A percentile compares a stretch with the other conserved stretches of the same genome.
Evolutionary conservation across 352 stramenopile species (phyloP).

Genomic region (Globisporangium nagaii): DNA sequence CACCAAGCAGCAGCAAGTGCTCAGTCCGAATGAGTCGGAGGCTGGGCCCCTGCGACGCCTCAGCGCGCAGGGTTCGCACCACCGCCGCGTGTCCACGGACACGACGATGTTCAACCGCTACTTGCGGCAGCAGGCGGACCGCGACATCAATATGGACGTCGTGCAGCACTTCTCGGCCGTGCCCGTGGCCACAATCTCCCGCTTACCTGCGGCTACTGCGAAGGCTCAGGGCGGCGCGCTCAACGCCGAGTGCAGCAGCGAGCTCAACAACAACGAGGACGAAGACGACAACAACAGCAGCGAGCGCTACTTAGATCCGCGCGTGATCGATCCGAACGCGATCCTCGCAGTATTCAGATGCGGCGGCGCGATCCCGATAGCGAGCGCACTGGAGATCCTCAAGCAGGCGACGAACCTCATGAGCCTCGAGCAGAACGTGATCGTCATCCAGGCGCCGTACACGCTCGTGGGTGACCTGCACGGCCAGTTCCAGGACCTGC

Average conservation of each 20-base stretch:
- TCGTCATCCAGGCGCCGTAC: slow-evolving; percentile 38
- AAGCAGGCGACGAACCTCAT: slow-evolving; percentile 53
- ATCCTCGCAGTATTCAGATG: slow-evolving; percentile 30
- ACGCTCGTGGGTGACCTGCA: slow-evolving; percentile 89
- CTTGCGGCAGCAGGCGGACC: slow-evolving; percentile 48
- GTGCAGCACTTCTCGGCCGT: slow-evolving; percentile 55
- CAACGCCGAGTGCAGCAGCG: slow-evolving; percentile 4
- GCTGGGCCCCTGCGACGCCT: slow-evolving; percentile 48
- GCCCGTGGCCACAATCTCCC: slow-evolving; percentile 36
- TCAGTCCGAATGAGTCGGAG: slow-evolving; percentile 30
- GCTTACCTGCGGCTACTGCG: not conserved
- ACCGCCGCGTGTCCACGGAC: slow-evolving; percentile 67
- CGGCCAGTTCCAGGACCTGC: slow-evolving; percentile 98
- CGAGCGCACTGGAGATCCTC: slow-evolving; percentile 51
- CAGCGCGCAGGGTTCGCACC: slow-evolving; percentile 47
- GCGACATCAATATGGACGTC: slow-evolving; percentile 46
- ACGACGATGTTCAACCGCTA: slow-evolving; percentile 62
- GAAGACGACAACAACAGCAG: slow-evolving; percentile 12
- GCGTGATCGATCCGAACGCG: slow-evolving; percentile 30
- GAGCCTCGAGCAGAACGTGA: slow-evolving; percentile 53
- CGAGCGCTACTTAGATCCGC: not conserved
- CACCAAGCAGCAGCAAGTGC: slow-evolving; percentile 7
- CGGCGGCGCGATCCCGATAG: slow-evolving; percentile 36
- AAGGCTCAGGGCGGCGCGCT: not conserved
- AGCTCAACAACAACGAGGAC: slow-evolving; percentile 21